These are phyloP conservation scores for Metarhizium sp. DNA, from an alignment of 2,329 filamentous ascomycete genomes.

Conservation along the genomic window DNA sequence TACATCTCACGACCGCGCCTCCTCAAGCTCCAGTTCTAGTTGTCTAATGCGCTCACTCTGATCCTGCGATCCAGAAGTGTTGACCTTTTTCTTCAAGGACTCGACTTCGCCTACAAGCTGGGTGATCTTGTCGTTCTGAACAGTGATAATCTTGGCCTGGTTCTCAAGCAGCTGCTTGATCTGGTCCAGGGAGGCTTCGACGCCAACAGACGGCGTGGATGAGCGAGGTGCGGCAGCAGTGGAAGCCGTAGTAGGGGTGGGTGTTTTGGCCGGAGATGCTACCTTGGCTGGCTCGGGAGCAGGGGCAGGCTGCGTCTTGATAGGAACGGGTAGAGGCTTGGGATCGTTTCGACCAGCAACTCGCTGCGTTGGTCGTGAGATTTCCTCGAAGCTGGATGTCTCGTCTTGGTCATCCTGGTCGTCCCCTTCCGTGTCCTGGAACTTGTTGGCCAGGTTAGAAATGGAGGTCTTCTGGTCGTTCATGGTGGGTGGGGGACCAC, in stretches of 20 bases:
- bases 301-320: conserved; percentile 13
- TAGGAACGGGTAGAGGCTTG: conserved; percentile 31
- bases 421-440: conserved; percentile 65
- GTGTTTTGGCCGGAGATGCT: conserved; percentile 22
- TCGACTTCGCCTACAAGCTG: conserved; percentile 66
- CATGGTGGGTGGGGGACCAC: conserved; percentile 54
- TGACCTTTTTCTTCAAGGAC: conserved; percentile 67
- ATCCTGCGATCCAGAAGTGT: conserved; percentile 38
- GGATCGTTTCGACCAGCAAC: conserved; percentile 28
- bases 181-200: conserved; percentile 60
- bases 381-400: conserved; percentile 78
- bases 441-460: conserved; percentile 75
- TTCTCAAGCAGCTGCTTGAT: conserved; percentile 70
- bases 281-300: conserved; percentile 17
- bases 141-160: conserved; percentile 67
- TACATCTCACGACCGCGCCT: conserved; percentile 41
- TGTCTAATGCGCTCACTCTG: conserved; percentile 61
- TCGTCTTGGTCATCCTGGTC: conserved; percentile 56
- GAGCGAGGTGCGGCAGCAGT: conserved; percentile 16
- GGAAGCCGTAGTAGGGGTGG: conserved; percentile 18
- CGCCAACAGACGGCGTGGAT: conserved; percentile 21
- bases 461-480: conserved; percentile 84
- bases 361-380: conserved; percentile 64
- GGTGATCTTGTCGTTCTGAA: conserved; percentile 69
- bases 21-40: conserved; percentile 58